Percentiles rank a stretch among this genome's conserved stretches.
These are phyloP conservation scores for Colletotrichum sublineola DNA, from an alignment of 2,329 filamentous ascomycete species.

Conservation along the genomic window DNA sequence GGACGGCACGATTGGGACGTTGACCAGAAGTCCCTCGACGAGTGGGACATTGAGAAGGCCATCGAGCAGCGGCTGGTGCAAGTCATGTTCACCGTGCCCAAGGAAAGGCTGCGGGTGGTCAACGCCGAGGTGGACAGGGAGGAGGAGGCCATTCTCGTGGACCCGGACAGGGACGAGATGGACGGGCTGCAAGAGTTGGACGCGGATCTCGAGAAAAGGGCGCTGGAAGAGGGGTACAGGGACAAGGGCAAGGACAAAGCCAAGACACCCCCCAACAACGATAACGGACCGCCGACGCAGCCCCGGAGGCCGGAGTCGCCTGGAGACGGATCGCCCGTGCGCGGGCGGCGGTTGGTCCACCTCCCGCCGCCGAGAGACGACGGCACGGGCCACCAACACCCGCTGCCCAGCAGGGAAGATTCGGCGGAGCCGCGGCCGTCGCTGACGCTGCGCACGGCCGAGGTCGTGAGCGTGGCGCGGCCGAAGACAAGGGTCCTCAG, in stretches of 20 bases:
- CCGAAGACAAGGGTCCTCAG: slow-evolving; percentile 63
- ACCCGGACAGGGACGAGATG: slow-evolving; percentile 52
- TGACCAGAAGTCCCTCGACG: slow-evolving; percentile 70
- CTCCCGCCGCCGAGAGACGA: slow-evolving; percentile 40
- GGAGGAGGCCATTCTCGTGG: slow-evolving; percentile 58
- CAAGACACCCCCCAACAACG: slow-evolving; percentile 23
- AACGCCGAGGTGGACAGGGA: slow-evolving; percentile 75
- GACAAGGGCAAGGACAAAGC: slow-evolving; percentile 41
- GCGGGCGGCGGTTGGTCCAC: slow-evolving; percentile 37
- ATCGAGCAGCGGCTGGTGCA: slow-evolving; percentile 80
- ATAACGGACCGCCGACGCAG: background rate
- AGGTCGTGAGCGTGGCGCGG: slow-evolving; percentile 59
- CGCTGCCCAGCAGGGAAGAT: slow-evolving; percentile 15
- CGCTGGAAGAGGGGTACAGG: slow-evolving; percentile 12
- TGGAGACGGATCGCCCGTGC: slow-evolving; percentile 29
- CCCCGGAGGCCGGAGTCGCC: slow-evolving; percentile 36
- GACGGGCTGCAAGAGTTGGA: slow-evolving; percentile 25
- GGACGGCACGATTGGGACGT: slow-evolving; percentile 68
- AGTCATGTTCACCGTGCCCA: slow-evolving; percentile 94
- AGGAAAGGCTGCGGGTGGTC: slow-evolving; percentile 87
- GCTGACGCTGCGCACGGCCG: slow-evolving; percentile 58
- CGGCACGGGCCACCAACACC: background rate
- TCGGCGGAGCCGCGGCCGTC: slow-evolving; percentile 49
- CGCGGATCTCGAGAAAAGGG: slow-evolving; percentile 24
- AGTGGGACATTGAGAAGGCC: slow-evolving; percentile 83